phyloP scores from a whole-genome alignment of 2,329 filamentous ascomycete species.

The Trichoderma atroviride region DNA sequence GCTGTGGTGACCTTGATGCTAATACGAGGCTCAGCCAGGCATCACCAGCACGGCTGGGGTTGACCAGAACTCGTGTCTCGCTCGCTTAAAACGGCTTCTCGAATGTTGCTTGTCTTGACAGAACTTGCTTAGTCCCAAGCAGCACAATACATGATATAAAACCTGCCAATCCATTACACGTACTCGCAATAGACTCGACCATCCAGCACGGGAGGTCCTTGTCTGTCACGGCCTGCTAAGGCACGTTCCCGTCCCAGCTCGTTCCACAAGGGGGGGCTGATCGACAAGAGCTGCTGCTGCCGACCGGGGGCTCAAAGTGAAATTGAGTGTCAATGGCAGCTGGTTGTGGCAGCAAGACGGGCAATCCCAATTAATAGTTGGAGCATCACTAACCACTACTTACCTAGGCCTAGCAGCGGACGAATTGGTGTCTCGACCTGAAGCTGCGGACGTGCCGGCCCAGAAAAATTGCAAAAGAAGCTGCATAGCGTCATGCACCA shows the following conservation, averaged over 20 bases:
- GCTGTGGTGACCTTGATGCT: background rate
- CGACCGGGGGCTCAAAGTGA: background rate
- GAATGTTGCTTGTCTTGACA: background rate
- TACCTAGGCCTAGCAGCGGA: background rate
- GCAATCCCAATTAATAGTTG: background rate
- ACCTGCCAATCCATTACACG: background rate
- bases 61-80: background rate
- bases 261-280: conserved; percentile 17
- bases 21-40: background rate
- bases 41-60: background rate
- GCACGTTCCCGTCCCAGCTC: conserved; percentile 15
- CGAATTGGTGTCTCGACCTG: background rate
- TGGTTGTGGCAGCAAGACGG: background rate
- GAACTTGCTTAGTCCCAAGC: background rate
- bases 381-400: background rate
- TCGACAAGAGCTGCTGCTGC: conserved; percentile 16
- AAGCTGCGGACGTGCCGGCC: conserved; percentile 10
- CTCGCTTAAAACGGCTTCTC: background rate
- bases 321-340: background rate
- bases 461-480: background rate
- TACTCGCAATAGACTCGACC: background rate
- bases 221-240: conserved; percentile 6
- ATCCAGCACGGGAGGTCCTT: background rate
- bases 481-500: conserved; percentile 29
- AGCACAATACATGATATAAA: background rate